Evolutionary conservation across 2,329 filamentous ascomycete genomes (phyloP), one percentile per base, ranked within the genome.

Genomic region (Colletotrichum cereale): DNA sequence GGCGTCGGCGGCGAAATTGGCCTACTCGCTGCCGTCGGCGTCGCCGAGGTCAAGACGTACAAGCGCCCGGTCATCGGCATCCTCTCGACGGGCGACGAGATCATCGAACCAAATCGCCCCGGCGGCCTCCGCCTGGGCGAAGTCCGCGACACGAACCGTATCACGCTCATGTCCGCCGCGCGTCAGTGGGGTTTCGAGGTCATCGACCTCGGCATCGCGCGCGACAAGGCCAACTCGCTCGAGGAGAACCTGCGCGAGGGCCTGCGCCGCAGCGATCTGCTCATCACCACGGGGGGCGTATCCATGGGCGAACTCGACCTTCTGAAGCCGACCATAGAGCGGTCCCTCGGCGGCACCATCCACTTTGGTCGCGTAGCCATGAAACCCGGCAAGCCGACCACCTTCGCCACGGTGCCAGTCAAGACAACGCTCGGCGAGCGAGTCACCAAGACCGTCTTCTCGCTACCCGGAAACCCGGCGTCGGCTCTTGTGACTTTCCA

Each of bases 241-340:
- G 96, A 98, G 79, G 86, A 92, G 77, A 90, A 88, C 2, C 87
- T 99, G 12, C 91, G 95, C 2, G 87, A 89, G 68, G 94, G 92
- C 0, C 85, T 98, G 72, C 88, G 93, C 26, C 85, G 85, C 58
- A 91, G 91, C 34, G 95, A 98, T 78, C 84, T 98, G 16, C 88
- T 99, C 69, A 90, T 99, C 77, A 98, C 96, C 21, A 96, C 93
- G 0, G 96, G 96, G 29, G 96, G 96, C 58, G 96, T 98, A 26
- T 97, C 94, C 12, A 99, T 99, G 96, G 96, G 96, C 67, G 96
- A 99, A 82, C 90, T 98, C 2, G 96, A 99, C 81, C 91, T 99
- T 10, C 89, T 99, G 26, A 99, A 99, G 80, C 96, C 96, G 0
- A 98, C 96, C 0, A 93, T 99, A 76, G 96, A 98, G 84, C 92